Evolutionary conservation across 495 filamentous ascomycete species (phyloP).

Genomic region (Neurospora tetrasperma): DNA sequence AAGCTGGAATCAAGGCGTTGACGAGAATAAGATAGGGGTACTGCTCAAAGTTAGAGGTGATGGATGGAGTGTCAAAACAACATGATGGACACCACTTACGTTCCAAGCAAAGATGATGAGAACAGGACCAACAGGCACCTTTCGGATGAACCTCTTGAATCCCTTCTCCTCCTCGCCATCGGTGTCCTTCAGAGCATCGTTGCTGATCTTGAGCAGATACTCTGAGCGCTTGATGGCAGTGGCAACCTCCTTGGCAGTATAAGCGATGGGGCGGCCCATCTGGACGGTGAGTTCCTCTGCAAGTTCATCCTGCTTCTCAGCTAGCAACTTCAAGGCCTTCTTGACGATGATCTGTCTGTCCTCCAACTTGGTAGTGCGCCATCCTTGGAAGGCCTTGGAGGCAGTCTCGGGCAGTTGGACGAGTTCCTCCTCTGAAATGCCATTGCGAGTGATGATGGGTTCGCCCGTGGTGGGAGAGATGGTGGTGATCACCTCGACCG

Average conservation of each 20-base stretch:
- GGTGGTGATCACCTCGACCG: slow-evolving; percentile 71
- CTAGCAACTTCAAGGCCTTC: slow-evolving; percentile 60
- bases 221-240: slow-evolving; percentile 74
- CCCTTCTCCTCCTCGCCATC: slow-evolving; percentile 72
- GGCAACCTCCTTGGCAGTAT: slow-evolving; percentile 66
- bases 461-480: slow-evolving; percentile 82
- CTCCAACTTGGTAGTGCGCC: slow-evolving; percentile 51
- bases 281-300: slow-evolving; percentile 78
- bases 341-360: slow-evolving; percentile 66
- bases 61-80: background rate
- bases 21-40: slow-evolving; percentile 89
- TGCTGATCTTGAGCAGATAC: slow-evolving; percentile 71
- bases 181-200: slow-evolving; percentile 60
- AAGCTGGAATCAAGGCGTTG: slow-evolving; percentile 79
- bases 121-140: slow-evolving; percentile 73
- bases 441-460: slow-evolving; percentile 63
- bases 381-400: slow-evolving; percentile 60
- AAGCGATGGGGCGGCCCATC: slow-evolving; percentile 88
- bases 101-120: slow-evolving; percentile 93
- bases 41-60: slow-evolving; percentile 31
- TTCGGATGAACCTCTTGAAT: slow-evolving; percentile 81
- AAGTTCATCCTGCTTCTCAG: slow-evolving; percentile 64
- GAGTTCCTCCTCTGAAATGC: slow-evolving; percentile 56
- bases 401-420: slow-evolving; percentile 53
- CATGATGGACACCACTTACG: slow-evolving; percentile 38